Base-by-base conservation (phyloP, 192 early-diverging fungal species). In the Funneliformis geosporum region DNA sequence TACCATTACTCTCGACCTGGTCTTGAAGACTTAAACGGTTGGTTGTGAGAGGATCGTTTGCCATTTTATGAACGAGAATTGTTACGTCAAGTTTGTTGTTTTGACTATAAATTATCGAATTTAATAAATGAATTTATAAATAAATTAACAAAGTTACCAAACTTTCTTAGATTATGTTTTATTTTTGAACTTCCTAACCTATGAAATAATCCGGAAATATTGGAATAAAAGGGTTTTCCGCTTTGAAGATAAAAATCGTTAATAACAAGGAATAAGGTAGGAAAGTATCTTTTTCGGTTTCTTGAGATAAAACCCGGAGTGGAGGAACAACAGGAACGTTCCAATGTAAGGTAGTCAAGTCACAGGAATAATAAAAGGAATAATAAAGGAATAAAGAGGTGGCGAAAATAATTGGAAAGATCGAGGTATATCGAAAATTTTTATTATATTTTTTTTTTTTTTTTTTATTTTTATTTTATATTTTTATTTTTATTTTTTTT, bases 401-500 rank as follows among this genome's bases (percentile, higher is more conserved):
- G 18, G 4, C 3, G 33, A 40, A 69, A 65, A 65, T 25, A 28
- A 65, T 65, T 65, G 62, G 23, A 65, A 69, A 39, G 67, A 69
- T 69, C 67, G 67, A 42, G 33, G 66, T 68, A 47, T 47, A 55
- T 55, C 50, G 50, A 55, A 55, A 55, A 55, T 55, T 55, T 55
- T 50, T 68, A 28, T n/a, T n/a, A 21, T 21, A 40, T 2, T 69
- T 40, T 68, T 68, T 68, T 68, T 69, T 69, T 69, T n/a, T 69
- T 69, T 69, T 68, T 68, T 68, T 68, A 18, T 68, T 68, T 40
- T 68, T n/a, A n/a, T n/a, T n/a, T n/a, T n/a, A n/a, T n/a, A n/a
- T n/a, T n/a, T n/a, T n/a, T n/a, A n/a, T n/a, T n/a, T n/a, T n/a
- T n/a, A n/a, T n/a, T n/a, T n/a, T n/a, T n/a, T n/a, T n/a, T n/a